phyloP scores from a whole-genome alignment of 2,329 filamentous ascomycete species.

The Fusarium aywerte region DNA sequence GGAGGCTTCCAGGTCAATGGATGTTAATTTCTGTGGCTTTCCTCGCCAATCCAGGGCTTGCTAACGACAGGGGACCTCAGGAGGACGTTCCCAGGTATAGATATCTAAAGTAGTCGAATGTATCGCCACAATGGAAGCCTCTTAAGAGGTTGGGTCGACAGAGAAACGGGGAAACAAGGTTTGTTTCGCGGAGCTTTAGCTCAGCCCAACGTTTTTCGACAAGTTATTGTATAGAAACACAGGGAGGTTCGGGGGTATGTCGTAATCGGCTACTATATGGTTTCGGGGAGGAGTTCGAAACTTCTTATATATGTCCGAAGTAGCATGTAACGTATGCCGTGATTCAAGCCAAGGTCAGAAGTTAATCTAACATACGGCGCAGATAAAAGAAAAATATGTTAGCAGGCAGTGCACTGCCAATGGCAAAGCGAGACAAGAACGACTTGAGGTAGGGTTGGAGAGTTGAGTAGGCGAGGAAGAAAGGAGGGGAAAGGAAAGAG shows the following conservation, averaged over 20 bases:
- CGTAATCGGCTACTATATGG: background rate
- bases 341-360: background rate
- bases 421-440: background rate
- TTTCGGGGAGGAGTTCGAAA: background rate
- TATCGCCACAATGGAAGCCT: too few relatives aligned
- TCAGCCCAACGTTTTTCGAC: background rate
- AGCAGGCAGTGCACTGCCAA: constrained; percentile 5
- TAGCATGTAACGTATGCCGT: background rate
- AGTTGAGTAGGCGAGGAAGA: constrained; percentile 16
- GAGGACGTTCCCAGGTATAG: background rate
- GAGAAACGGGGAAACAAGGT: background rate
- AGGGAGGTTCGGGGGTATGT: background rate
- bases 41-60: background rate
- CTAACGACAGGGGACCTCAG: background rate
- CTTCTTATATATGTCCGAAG: constrained; percentile 19
- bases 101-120: background rate
- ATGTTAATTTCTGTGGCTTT: background rate
- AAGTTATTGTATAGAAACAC: background rate
- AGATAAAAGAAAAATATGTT: background rate
- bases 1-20: background rate
- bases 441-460: constrained; percentile 1
- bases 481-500: constrained; percentile 11
- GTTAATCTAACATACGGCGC: background rate
- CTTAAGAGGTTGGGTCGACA: too few relatives aligned
- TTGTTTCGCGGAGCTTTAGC: background rate